Evolutionary conservation across 805 yeast species (phyloP).

Genomic region (Jamesozyma piceae): DNA sequence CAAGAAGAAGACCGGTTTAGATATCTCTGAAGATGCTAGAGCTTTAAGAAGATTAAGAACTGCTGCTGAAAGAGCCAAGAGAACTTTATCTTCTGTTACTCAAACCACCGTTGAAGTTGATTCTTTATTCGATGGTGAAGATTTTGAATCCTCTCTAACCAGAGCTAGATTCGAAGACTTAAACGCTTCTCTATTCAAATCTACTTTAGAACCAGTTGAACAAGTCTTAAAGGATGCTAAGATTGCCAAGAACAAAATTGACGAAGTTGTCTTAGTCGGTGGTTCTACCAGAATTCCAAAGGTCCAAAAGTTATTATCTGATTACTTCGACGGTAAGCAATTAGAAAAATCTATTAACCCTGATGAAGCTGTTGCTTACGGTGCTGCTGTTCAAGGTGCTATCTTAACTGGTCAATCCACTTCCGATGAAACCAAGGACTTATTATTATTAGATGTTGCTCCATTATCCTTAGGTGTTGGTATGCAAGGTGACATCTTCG

Average conservation of each 20-base stretch:
- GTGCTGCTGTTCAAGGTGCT: slow-evolving; percentile 99
- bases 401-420: slow-evolving; percentile 89
- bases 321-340: slow-evolving; percentile 94
- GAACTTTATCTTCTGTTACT: slow-evolving; percentile 92
- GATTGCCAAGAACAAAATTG: slow-evolving; percentile 72
- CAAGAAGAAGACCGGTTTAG: slow-evolving; percentile 90
- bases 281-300: slow-evolving; percentile 99
- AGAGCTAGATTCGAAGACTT: slow-evolving; percentile 98
- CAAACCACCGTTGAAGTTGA: slow-evolving; percentile 95
- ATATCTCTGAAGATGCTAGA: slow-evolving; percentile 83
- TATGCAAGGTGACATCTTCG: slow-evolving; percentile 98
- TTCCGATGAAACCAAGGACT: slow-evolving; percentile 72
- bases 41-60: slow-evolving; percentile 48
- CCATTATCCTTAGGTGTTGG: slow-evolving; percentile 89
- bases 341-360: slow-evolving; percentile 96
- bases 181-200: slow-evolving; percentile 87
- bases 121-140: slow-evolving; percentile 91
- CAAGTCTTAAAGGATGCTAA: slow-evolving; percentile 89
- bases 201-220: slow-evolving; percentile 76
- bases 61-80: slow-evolving; percentile 98
- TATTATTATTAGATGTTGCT: neutral
- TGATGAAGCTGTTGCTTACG: slow-evolving; percentile 98
- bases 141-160: slow-evolving; percentile 85
- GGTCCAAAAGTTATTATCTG: slow-evolving; percentile 88
- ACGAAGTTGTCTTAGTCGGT: slow-evolving; percentile 96